These are phyloP conservation scores for Inonotus hispidus DNA, from an alignment of 1,284 basidiomycete species.

Conservation along the genomic window DNA sequence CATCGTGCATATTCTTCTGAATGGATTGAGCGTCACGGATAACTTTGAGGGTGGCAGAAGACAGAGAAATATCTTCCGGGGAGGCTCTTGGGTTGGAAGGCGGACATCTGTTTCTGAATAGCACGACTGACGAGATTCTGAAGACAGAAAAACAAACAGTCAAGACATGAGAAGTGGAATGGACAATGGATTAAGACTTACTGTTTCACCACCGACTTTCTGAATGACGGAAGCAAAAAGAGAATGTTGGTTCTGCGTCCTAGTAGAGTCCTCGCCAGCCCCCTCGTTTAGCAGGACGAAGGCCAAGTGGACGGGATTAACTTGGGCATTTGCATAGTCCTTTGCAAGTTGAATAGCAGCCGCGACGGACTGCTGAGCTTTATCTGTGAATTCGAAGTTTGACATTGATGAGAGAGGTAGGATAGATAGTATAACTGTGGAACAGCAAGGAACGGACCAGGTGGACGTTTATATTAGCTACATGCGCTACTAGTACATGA, in stretches of 20 bases:
- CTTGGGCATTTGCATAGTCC: conserved; percentile 79
- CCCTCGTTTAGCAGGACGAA: conserved; percentile 68
- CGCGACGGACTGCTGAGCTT: conserved; percentile 59
- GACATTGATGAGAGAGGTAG: conserved; percentile 21
- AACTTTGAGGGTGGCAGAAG: conserved; percentile 58
- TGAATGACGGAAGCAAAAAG: conserved; percentile 73
- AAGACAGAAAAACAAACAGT: neutral
- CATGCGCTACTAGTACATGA: neutral
- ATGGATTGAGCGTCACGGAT: conserved; percentile 76
- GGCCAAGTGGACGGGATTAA: conserved; percentile 74
- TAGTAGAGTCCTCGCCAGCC: conserved; percentile 32
- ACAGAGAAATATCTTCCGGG: conserved; percentile 77
- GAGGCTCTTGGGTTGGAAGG: conserved; percentile 78
- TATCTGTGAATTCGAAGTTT: conserved; percentile 77
- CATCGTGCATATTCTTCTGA: conserved; percentile 88
- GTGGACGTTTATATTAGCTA: neutral
- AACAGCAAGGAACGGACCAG: neutral
- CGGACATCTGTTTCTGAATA: conserved; percentile 64
- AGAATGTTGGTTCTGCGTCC: conserved; percentile 37
- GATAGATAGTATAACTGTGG: neutral
- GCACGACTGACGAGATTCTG: conserved; percentile 55
- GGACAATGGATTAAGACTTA: conserved; percentile 32
- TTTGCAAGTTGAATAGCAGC: conserved; percentile 76
- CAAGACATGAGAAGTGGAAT: neutral
- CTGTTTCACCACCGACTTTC: conserved; percentile 73